These are phyloP conservation scores for Chenopodium berlandieri DNA, from an alignment of 148 eudicot species.

Conservation along the genomic window DNA sequence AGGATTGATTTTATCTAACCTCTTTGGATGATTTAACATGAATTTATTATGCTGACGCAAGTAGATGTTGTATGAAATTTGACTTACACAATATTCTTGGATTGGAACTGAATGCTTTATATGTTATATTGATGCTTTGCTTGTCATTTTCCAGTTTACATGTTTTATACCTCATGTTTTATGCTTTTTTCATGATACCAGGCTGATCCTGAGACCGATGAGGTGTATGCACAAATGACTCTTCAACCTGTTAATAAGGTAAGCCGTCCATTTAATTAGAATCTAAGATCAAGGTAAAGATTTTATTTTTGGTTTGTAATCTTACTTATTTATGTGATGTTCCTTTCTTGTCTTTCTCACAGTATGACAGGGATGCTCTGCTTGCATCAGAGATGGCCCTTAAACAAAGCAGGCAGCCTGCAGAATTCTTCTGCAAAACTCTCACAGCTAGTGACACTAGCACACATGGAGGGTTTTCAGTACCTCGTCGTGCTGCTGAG, in stretches of 20 bases:
- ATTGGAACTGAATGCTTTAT: background rate
- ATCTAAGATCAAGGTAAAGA: background rate
- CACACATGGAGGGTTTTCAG: slow-evolving; percentile 98
- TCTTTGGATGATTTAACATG: slow-evolving; percentile 4
- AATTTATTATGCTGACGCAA: background rate
- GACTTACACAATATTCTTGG: background rate
- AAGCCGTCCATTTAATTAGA: slow-evolving; percentile 13
- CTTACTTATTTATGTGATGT: slow-evolving; percentile 10
- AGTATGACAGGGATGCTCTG: slow-evolving; percentile 94
- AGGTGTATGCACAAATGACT: slow-evolving; percentile 99
- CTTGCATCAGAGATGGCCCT: slow-evolving; percentile 90
- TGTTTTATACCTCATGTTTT: background rate
- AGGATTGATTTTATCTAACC: background rate
- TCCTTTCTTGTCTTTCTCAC: slow-evolving; percentile 24
- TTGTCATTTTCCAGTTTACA: background rate
- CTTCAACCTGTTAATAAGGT: slow-evolving; percentile 96
- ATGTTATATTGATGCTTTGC: background rate
- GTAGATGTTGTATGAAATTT: background rate
- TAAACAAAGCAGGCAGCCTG: slow-evolving; percentile 85
- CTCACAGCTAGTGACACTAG: slow-evolving; percentile 99
- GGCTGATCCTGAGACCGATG: slow-evolving; percentile 98
- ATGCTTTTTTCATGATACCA: slow-evolving; percentile 22
- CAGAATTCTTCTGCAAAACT: slow-evolving; percentile 98
- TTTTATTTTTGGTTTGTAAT: background rate
- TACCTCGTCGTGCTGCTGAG: slow-evolving; percentile 97